Evolutionary conservation across 441 rosid genomes (phyloP).

Genomic region (Mallotus repandus): DNA sequence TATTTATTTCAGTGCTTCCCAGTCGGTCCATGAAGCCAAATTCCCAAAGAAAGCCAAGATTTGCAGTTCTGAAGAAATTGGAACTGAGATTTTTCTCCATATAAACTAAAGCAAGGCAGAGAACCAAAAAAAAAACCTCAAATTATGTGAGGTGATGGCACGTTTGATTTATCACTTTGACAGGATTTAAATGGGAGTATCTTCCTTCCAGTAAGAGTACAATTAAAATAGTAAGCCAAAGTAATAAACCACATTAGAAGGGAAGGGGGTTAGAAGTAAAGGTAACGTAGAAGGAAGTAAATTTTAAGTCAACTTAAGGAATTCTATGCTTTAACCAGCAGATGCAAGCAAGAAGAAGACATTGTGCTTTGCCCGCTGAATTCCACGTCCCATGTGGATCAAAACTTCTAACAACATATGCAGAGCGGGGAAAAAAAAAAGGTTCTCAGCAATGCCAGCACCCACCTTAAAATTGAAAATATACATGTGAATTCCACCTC

Average conservation of each 20-base stretch:
- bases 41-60: neutral
- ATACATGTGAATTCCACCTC: neutral
- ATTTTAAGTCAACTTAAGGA: constrained; percentile 11
- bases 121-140: neutral
- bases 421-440: too few species aligned
- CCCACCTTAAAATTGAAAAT: neutral
- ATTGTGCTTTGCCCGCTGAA: neutral
- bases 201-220: neutral
- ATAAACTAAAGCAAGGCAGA: neutral
- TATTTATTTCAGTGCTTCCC: neutral
- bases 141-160: neutral
- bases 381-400: constrained; percentile 3
- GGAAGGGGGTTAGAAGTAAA: neutral
- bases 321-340: constrained; percentile 20
- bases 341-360: constrained; percentile 4
- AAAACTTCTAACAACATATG: neutral
- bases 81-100: neutral
- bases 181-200: neutral
- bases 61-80: neutral
- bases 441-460: neutral
- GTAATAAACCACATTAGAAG: neutral
- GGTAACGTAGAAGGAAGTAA: constrained; percentile 4
- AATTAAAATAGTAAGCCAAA: neutral
- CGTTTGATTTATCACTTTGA: constrained; percentile 1
- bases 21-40: neutral